These are phyloP conservation scores for Micractinium conductrix DNA, from an alignment of 139 green algal species.

Conservation along the genomic window DNA sequence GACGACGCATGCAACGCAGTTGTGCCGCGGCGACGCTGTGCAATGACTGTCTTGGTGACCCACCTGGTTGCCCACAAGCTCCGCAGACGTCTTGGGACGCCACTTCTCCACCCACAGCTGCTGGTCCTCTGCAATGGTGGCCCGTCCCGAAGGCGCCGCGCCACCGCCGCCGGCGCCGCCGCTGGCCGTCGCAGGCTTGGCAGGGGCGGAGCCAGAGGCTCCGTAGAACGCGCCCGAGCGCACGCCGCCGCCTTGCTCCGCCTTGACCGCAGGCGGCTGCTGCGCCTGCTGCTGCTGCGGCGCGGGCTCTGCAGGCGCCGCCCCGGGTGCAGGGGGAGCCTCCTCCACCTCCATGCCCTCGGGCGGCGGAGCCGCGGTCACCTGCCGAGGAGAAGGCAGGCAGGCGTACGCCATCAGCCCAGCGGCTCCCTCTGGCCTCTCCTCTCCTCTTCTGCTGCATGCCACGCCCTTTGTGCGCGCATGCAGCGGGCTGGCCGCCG, in stretches of 20 bases:
- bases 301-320: not conserved
- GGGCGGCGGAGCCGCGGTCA: constrained; percentile 50
- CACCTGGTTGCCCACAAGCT: constrained; percentile 92
- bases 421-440: too few relatives aligned
- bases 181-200: not conserved
- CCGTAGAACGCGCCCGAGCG: not conserved
- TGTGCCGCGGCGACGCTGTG: too few relatives aligned
- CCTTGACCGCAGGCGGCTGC: not conserved
- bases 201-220: too few relatives aligned
- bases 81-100: constrained; percentile 71
- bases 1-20: too few relatives aligned
- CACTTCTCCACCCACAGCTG: constrained; percentile 96
- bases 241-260: not conserved
- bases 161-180: not conserved
- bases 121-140: not conserved
- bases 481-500: too few relatives aligned
- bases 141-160: too few relatives aligned
- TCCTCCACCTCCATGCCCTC: not conserved
- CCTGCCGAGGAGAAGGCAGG: too few relatives aligned
- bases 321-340: not conserved
- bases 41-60: too few relatives aligned
- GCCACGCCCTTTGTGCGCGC: too few relatives aligned
- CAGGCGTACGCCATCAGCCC: too few relatives aligned
- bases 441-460: too few relatives aligned
- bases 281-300: constrained; percentile 16